Evolutionary conservation across 768 basidiomycete genomes (phyloP), one percentile per base, ranked within the genome.

Genomic region (Strobilomyces echinocephalus): DNA sequence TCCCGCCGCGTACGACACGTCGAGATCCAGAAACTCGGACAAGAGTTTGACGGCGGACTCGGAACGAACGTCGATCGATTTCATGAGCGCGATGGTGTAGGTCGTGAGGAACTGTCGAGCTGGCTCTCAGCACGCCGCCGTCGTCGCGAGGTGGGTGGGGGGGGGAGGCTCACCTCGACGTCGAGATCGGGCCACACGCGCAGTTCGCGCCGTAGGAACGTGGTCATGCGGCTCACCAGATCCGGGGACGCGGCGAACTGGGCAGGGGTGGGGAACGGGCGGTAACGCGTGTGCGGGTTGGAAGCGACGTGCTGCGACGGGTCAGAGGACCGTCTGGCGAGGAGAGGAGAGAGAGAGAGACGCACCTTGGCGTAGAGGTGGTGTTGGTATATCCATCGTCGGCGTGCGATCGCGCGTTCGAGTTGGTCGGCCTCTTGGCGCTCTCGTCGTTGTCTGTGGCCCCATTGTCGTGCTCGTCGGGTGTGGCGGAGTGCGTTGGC

Each of bases 181-280:
- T 97, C 94, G n/a, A 93, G 72, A 63, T 85, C 82, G 10, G 81
- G 77, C 94, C 94, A 97, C 5, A 95, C 88, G 46, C 82, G 82
- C 40, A 97, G 72, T 66, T 97, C 94, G 41, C 94, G 78, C 35
- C 95, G 78, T 11, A 97, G 67, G 63, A 95, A 97, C 14, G 77
- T 76, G 0, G 84, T 92, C 31, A 90, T 88, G 11, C 91, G 81
- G 47, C 81, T 81, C 45, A 91, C 78, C 9, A 87, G 73, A 58
- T 90, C 87, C 30, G 78, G 81, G 16, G 91, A 89, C 1, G 85
- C 79, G 11, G 90, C 56, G 60, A 97, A 91, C 62, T 92, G 91
- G 4, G 85, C 71, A 1, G 94, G 91, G 0, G 84, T 85, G n/a
- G 94, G 93, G 59, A 82, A 91, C 18, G 94, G 93, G n/a, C 84